Evolutionary conservation across 1,284 basidiomycete genomes (phyloP), one percentile per base, ranked within the genome.

Genomic region (Sporisorium exsertum): DNA sequence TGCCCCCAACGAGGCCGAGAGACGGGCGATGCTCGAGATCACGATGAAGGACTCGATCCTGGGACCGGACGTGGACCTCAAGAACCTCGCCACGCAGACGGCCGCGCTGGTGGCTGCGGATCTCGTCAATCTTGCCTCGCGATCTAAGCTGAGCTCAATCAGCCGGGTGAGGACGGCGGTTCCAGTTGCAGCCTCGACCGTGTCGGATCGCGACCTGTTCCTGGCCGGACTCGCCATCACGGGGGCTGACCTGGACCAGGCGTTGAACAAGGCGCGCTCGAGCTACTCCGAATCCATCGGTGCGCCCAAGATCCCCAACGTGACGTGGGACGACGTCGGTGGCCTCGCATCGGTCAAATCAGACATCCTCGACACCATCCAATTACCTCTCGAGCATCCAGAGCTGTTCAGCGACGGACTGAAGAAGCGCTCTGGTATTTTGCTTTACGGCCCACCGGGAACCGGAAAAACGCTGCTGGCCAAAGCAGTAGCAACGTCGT

Each of bases 241-340:
- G 0, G 88, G 89, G 0, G 87, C 87, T 26, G 94, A 97, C 80
- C 91, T 97, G 74, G 90, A 92, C 4, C 72, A 83, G 5, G 94
- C 94, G 0, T 87, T 99, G 13, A 88, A 88, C n/a, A 90, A 91
- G 72, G 92, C 93, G 5, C 89, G 95, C 61, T 88, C 90, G 15
- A 90, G 91, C 1, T 97, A 97, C 86, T 93, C 93, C 18, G 93
- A 95, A 83, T 94, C 90, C 80, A 97, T 99, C 63, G 96, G 96
- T 15, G 94, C 95, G 20, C 97, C 97, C 0, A 95, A 93, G 81
- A 99, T 99, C 57, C 97, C 97, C 1, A 93, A 91, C 72, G 95
- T 99, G 0, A 91, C 93, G 0, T 99, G 97, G 97, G 94, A 98
- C 86, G 97, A 99, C 84, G 92, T 99, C 16, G 97, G 97, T 45